These are phyloP conservation scores for Peronospora farinosa DNA, from an alignment of 352 stramenopile genomes.

Conservation along the genomic window DNA sequence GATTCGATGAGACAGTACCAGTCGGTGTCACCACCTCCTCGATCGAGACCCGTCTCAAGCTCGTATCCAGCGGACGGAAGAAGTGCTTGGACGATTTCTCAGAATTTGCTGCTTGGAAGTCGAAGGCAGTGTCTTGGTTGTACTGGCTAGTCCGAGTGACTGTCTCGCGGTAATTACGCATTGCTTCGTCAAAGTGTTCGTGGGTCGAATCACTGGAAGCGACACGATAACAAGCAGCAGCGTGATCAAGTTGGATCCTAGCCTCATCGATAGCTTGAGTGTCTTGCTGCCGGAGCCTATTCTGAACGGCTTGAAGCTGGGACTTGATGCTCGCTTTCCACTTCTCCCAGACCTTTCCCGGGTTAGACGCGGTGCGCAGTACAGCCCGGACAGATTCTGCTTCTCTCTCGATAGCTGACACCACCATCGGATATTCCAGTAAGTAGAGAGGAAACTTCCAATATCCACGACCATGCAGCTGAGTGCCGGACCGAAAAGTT, in stretches of 20 bases:
- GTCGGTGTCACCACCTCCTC: neutral
- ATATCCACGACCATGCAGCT: neutral
- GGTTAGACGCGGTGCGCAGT: neutral
- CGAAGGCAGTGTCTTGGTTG: neutral
- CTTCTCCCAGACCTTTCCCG: slow-evolving; percentile 1
- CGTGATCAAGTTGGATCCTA: neutral
- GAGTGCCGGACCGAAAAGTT: too few relatives aligned
- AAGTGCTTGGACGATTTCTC: slow-evolving; percentile 1
- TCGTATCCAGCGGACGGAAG: neutral
- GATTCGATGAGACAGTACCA: neutral
- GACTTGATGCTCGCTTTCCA: neutral
- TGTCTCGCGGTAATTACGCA: neutral
- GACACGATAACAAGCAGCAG: neutral
- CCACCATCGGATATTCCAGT: slow-evolving; percentile 2
- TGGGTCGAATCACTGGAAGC: neutral
- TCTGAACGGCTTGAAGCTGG: neutral
- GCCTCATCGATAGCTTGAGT: neutral
- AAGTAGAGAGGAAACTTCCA: slow-evolving; percentile 2
- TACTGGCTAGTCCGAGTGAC: neutral
- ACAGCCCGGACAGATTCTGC: neutral
- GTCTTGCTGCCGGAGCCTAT: neutral
- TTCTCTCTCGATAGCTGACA: neutral
- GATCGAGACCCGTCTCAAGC: neutral
- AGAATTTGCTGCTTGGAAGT: slow-evolving; percentile 1
- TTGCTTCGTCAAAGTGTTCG: neutral